Evolutionary conservation across 2,329 filamentous ascomycete genomes (phyloP), one percentile per base, ranked within the genome.

Genomic region (Xylaria polymorpha): DNA sequence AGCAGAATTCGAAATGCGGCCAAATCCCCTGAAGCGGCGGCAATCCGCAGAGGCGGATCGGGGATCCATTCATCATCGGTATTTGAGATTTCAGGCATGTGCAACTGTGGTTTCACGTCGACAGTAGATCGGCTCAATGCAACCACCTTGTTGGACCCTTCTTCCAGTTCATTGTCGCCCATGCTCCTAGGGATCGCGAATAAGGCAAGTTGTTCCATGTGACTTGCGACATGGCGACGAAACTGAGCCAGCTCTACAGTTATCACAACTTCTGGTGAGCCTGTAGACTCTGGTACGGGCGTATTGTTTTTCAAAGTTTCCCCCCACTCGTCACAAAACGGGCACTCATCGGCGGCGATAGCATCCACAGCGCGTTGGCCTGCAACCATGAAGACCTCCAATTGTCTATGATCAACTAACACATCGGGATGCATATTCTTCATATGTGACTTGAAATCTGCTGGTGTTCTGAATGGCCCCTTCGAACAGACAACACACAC

Each of bases 251-350:
- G 41, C 6, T 29, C 32, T 8, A 64, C 61, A 1, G 25, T 46
- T 20, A 63, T 22, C 6, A 20, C 22, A 8, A 46, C 2, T 9
- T 5, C 22, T 25, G 48, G 32, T 1, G 8, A 15, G 7, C 22
- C 22, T 1, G 18, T 9, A 12, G 35, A 55, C 4, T n/a, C 9
- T 32, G 37, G 18, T 10, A n/a, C 25, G 6, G 12, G 18, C 1
- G n/a, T 22, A n/a, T 46, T 56, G 2, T 50, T 14, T 59, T 22
- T 29, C 18, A 59, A 35, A 7, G 3, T 39, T 18, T 9, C 7
- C n/a, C 12, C 20, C 62, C 62, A 64, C 1, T 64, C 61, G 15
- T 64, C 53, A 32, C 62, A 64, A 53, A 64, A 64, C 4, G 62
- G 62, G 37, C 62, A 64, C 3, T 57, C 61, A 1, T 15, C 41